Conservation (phyloP, 2,329 filamentous ascomycete species). For the Colletotrichum brevisporum region DNA sequence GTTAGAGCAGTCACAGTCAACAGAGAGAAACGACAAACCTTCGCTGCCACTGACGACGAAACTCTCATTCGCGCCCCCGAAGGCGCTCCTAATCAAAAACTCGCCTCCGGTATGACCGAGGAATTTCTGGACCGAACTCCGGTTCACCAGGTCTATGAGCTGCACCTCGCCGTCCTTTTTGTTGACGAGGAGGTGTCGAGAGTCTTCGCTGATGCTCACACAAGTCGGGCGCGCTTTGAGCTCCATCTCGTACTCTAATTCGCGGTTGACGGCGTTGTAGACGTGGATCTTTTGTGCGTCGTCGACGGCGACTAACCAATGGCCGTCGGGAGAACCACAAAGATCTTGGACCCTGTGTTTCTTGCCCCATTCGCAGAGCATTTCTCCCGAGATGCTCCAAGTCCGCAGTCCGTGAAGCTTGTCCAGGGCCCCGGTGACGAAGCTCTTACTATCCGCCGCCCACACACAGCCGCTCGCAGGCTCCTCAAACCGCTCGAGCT, state of each 20-base stretch:
- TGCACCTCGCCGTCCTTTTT: slow-evolving; percentile 83
- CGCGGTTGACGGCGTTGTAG: slow-evolving; percentile 83
- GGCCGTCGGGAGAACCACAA: slow-evolving; percentile 85
- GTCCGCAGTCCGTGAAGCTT: slow-evolving; percentile 76
- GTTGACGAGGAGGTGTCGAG: slow-evolving; percentile 85
- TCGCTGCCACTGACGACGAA: slow-evolving; percentile 95
- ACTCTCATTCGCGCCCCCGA: slow-evolving; percentile 92
- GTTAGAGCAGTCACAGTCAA: slow-evolving; percentile 8
- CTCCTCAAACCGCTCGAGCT: slow-evolving; percentile 80
- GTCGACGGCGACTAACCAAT: slow-evolving; percentile 84
- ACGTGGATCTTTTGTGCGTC: slow-evolving; percentile 80
- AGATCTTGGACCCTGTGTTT: slow-evolving; percentile 86
- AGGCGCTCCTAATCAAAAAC: slow-evolving; percentile 84
- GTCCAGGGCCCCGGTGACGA: slow-evolving; percentile 85
- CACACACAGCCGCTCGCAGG: slow-evolving; percentile 93
- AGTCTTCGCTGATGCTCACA: slow-evolving; percentile 85
- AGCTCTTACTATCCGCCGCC: slow-evolving; percentile 81
- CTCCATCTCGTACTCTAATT: slow-evolving; percentile 81
- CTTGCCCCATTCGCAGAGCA: slow-evolving; percentile 75
- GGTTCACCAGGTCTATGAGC: slow-evolving; percentile 82
- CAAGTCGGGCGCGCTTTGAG: slow-evolving; percentile 81
- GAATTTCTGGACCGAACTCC: slow-evolving; percentile 80
- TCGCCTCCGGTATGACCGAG: slow-evolving; percentile 81
- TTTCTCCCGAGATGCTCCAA: slow-evolving; percentile 76
- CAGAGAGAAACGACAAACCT: slow-evolving; percentile 65